Conservation (phyloP, 768 basidiomycete species). For the Solioccasus polychromus region DNA sequence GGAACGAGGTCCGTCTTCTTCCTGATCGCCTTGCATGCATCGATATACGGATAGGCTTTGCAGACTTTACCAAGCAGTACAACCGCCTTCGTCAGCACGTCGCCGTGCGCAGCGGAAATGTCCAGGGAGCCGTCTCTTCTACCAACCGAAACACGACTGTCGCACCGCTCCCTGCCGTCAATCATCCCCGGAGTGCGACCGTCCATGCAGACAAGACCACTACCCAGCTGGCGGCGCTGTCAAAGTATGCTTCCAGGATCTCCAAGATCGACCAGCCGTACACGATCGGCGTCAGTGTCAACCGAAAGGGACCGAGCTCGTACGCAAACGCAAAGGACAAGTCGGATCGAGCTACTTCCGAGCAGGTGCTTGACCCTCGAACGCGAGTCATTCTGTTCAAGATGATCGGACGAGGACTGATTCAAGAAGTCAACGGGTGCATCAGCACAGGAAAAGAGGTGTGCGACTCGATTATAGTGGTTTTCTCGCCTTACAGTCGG, state of each 20-base stretch:
- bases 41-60: conserved; percentile 4
- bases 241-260: conserved; percentile 75
- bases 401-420: conserved; percentile 87
- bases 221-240: conserved; percentile 70
- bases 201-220: conserved; percentile 48
- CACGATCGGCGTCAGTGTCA: conserved; percentile 67
- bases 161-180: conserved; percentile 67
- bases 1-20: conserved; percentile 60
- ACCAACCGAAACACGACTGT: conserved; percentile 48
- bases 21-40: neutral
- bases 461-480: conserved; percentile 10
- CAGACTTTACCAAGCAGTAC: conserved; percentile 99
- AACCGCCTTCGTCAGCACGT: conserved; percentile 92
- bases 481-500: conserved; percentile 5
- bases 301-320: conserved; percentile 89
- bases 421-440: conserved; percentile 92
- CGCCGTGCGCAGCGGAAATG: conserved; percentile 73
- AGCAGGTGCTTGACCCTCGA: conserved; percentile 96
- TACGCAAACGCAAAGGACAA: conserved; percentile 92
- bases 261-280: conserved; percentile 76
- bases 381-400: conserved; percentile 93
- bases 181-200: conserved; percentile 50
- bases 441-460: conserved; percentile 99
- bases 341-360: conserved; percentile 92
- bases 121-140: conserved; percentile 55